phyloP scores from a whole-genome alignment of 768 basidiomycete species.

The Ephemerocybe angulata region DNA sequence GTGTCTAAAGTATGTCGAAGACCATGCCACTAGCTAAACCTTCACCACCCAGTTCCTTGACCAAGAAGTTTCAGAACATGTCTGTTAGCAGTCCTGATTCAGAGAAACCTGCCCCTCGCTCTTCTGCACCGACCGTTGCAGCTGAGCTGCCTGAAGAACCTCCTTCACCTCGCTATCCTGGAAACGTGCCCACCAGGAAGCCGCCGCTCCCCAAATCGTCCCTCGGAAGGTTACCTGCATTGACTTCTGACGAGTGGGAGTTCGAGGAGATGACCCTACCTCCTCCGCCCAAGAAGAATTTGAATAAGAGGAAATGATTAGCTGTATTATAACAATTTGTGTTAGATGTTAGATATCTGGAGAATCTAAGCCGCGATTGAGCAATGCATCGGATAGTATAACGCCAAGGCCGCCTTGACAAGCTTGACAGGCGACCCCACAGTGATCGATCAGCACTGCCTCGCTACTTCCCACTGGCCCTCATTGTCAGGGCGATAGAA shows the following conservation, averaged over 20 bases:
- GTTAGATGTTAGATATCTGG: neutral
- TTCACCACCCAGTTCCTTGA: conserved; percentile 39
- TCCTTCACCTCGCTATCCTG: neutral
- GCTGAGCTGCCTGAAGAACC: neutral
- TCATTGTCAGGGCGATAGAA: too few relatives aligned
- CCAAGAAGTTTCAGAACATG: conserved; percentile 9
- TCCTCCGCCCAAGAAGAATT: conserved; percentile 28
- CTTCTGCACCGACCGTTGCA: neutral
- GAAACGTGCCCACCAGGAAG: conserved; percentile 6
- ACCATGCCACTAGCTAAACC: conserved; percentile 5
- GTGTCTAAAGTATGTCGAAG: conserved; percentile 18
- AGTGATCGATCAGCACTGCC: too few relatives aligned
- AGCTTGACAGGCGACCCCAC: too few relatives aligned
- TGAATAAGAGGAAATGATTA: neutral
- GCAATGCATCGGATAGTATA: too few relatives aligned
- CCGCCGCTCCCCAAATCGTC: conserved; percentile 19
- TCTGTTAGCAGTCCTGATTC: neutral
- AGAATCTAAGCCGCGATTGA: neutral
- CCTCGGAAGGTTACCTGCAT: conserved; percentile 38
- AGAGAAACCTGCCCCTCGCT: conserved; percentile 1
- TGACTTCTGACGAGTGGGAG: conserved; percentile 51
- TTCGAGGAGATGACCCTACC: conserved; percentile 49
- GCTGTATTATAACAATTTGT: neutral
- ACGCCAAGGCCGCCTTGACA: too few relatives aligned
- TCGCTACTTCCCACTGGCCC: too few relatives aligned